phyloP scores from a whole-genome alignment of 768 basidiomycete species.

The Tylopilus felleus region DNA sequence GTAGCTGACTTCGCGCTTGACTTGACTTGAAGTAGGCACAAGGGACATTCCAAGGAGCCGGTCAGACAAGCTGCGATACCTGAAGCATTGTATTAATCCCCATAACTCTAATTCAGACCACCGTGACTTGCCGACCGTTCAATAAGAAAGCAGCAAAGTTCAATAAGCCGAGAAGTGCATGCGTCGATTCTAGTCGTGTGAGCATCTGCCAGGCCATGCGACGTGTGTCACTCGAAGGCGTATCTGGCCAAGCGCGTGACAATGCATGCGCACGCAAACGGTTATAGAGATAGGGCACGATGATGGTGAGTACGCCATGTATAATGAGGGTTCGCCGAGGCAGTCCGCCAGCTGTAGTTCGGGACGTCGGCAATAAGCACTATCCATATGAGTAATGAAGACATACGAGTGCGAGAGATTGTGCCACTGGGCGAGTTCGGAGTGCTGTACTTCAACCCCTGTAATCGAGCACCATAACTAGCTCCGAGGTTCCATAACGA shows the following conservation, averaged over 20 bases:
- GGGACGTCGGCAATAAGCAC: neutral
- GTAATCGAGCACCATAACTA: conserved; percentile 80
- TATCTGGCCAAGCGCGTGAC: conserved; percentile 87
- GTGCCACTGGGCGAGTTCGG: conserved; percentile 2
- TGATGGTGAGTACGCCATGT: conserved; percentile 69
- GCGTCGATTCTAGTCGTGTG: conserved; percentile 61
- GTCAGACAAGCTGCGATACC: conserved; percentile 83
- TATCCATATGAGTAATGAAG: neutral
- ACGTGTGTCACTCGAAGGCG: conserved; percentile 73
- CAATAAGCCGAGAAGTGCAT: conserved; percentile 58
- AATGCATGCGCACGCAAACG: conserved; percentile 74
- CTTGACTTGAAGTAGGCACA: conserved; percentile 63
- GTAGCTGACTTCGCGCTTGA: conserved; percentile 86
- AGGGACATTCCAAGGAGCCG: conserved; percentile 73
- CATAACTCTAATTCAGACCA: neutral
- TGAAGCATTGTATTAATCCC: conserved; percentile 31
- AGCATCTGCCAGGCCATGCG: conserved; percentile 72
- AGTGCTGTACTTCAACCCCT: conserved; percentile 64
- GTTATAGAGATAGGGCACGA: conserved; percentile 75
- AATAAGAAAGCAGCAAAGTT: conserved; percentile 84
- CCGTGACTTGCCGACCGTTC: conserved; percentile 68
- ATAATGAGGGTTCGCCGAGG: conserved; percentile 57
- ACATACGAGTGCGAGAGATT: conserved; percentile 23
- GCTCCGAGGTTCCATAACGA: conserved; percentile 79
- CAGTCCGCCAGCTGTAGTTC: conserved; percentile 55